Evolutionary conservation across 2,329 filamentous ascomycete genomes (phyloP).

Genomic region (Emmonsiellopsis sp.): DNA sequence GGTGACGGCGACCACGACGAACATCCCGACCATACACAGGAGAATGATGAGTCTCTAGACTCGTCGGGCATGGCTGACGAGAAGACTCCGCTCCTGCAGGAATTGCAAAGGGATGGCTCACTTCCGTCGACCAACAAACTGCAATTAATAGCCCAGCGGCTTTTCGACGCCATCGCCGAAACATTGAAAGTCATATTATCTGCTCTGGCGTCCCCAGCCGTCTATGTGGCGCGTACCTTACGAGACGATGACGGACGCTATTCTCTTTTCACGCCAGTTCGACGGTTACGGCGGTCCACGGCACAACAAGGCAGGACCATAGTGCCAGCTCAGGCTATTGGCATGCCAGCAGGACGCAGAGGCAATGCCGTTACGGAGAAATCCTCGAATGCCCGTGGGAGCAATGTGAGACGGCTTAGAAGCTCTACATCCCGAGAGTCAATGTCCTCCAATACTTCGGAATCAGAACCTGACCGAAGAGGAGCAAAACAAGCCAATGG

Average conservation of each 20-base stretch:
- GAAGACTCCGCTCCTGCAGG: slow-evolving; percentile 57
- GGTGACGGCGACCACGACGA: slow-evolving; percentile 16
- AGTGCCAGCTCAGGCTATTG: slow-evolving; percentile 13
- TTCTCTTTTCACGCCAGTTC: slow-evolving; percentile 33
- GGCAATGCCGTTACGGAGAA: slow-evolving; percentile 17
- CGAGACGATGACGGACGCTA: slow-evolving; percentile 74
- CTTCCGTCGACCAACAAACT: slow-evolving; percentile 30
- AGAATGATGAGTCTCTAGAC: slow-evolving; percentile 28
- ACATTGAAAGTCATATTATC: slow-evolving; percentile 71
- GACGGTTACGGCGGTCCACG: slow-evolving; percentile 13
- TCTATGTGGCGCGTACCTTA: slow-evolving; percentile 75
- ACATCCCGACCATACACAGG: slow-evolving; percentile 30
- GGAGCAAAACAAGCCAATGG: slow-evolving; percentile 14
- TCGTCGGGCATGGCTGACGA: slow-evolving; percentile 44
- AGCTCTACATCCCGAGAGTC: slow-evolving; percentile 31
- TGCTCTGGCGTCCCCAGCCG: slow-evolving; percentile 67
- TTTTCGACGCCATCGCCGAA: slow-evolving; percentile 63
- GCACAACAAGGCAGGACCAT: slow-evolving; percentile 4
- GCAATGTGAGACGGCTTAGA: slow-evolving; percentile 23
- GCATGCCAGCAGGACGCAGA: slow-evolving; percentile 15
- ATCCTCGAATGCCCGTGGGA: slow-evolving; percentile 18
- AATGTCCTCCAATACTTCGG: slow-evolving; percentile 44
- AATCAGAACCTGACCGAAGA: slow-evolving; percentile 43
- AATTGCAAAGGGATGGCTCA: slow-evolving; percentile 24
- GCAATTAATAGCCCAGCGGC: slow-evolving; percentile 54